Evolutionary conservation across 1,284 basidiomycete species (phyloP).

Genomic region (Cutaneotrichosporon arboriforme): DNA sequence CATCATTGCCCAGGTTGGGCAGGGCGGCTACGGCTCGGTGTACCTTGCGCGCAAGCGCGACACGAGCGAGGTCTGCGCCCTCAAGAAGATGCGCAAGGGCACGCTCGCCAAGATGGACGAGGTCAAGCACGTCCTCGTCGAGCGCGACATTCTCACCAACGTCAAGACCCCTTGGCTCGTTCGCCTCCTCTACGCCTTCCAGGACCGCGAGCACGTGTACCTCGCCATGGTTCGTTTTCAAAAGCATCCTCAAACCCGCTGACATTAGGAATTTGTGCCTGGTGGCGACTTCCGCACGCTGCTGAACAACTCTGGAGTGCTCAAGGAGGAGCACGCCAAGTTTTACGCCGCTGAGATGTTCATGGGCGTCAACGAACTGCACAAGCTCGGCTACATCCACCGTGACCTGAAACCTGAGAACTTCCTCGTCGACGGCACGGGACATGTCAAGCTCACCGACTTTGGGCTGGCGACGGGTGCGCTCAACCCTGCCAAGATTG

Average conservation of each 20-base stretch:
- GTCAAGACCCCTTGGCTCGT: conserved; percentile 96
- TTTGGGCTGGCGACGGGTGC: conserved; percentile 97
- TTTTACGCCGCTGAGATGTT: conserved; percentile 98
- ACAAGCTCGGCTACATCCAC: conserved; percentile 94
- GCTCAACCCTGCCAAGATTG: conserved; percentile 89
- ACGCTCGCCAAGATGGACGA: conserved; percentile 96
- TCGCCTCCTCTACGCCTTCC: conserved; percentile 85
- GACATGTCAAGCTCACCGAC: conserved; percentile 97
- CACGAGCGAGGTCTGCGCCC: conserved; percentile 85
- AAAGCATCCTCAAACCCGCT: background rate
- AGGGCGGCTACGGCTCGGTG: conserved; percentile 94
- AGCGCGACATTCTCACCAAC: conserved; percentile 89
- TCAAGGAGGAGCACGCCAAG: conserved; percentile 89
- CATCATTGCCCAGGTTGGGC: conserved; percentile 93
- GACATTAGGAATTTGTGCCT: conserved; percentile 73
- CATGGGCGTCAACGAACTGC: conserved; percentile 78
- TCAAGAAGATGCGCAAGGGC: conserved; percentile 92
- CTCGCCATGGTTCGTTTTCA: conserved; percentile 66
- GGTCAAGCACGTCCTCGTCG: conserved; percentile 85
- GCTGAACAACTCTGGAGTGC: conserved; percentile 89
- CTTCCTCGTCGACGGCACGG: conserved; percentile 90
- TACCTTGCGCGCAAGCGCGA: conserved; percentile 86
- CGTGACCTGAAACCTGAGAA: conserved; percentile 96
- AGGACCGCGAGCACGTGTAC: conserved; percentile 81
- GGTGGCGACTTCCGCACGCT: conserved; percentile 93